Conservation (phyloP, 2,329 filamentous ascomycete genomes). For the Cercospora sp. region DNA sequence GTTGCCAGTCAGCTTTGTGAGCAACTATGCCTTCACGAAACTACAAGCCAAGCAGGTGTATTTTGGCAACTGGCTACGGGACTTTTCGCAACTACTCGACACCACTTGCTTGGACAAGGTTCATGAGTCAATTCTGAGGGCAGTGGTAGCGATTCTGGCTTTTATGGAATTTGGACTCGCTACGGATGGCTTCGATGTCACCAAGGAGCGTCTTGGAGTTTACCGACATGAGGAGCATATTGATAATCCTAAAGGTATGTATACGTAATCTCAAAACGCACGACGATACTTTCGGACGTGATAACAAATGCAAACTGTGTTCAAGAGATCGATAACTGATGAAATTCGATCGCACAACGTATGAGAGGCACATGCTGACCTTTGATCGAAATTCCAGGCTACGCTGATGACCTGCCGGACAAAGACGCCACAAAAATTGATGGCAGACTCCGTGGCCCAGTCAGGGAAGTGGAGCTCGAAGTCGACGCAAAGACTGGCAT, state of each 20-base stretch:
- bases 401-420: conserved; percentile 1
- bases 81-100: conserved; percentile 12
- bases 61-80: conserved; percentile 12
- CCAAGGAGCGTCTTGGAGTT: conserved; percentile 15
- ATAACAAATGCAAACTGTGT: neutral
- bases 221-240: conserved; percentile 9
- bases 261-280: neutral
- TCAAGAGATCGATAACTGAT: neutral
- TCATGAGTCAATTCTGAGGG: conserved; percentile 3
- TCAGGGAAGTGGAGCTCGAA: conserved; percentile 58
- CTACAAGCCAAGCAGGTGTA: conserved; percentile 3
- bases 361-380: neutral
- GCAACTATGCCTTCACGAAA: conserved; percentile 3
- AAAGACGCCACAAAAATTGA: neutral
- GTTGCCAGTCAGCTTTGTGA: neutral
- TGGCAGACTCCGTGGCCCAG: conserved; percentile 2
- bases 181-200: conserved; percentile 15
- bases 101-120: conserved; percentile 2
- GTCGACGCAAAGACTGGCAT: conserved; percentile 75
- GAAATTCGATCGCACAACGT: neutral
- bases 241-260: conserved; percentile 5
- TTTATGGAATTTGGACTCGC: conserved; percentile 12
- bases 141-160: conserved; percentile 5
- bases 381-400: neutral
- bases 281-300: neutral